Base-by-base conservation (phyloP, 2,329 filamentous ascomycete genomes). In the Penicillium thymicola region DNA sequence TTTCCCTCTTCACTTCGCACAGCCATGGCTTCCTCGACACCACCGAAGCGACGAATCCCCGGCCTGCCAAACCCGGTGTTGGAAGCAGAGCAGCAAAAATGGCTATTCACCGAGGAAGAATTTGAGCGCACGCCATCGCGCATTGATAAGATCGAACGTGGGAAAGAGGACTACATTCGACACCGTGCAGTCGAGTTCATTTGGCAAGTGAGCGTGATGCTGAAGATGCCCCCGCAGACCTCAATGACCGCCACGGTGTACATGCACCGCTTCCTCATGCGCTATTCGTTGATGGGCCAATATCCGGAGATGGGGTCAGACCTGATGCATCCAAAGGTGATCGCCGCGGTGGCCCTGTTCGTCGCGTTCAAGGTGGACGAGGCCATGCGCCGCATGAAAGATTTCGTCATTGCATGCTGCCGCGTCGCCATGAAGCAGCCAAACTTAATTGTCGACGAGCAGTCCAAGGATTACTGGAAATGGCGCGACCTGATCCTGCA, bases 171-270 rank as follows among this genome's bases (percentile, higher is more conserved):
- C 60, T 82, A 89, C 62, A 82, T 89, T 57, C 85, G 94, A 54
- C 88, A 89, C 59, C 97, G 97, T 73, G 93, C 94, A 45, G 88
- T 97, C 70, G 96, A 96, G 73, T 99, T 99, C 76, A 96, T 99
- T 67, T 88, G 91, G 61, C 92, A 97, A 74, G 91, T 93, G 43
- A 94, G 93, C 62, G 90, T 59, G 55, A 62, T 65, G 62, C 57
- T 68, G 3, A 61, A 55, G 57, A 67, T 70, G 62, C 60, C 58
- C 30, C 67, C 63, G 42, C 68, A 67, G 57, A 97, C 94, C 0
- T 81, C 99, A 41, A 92, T 89, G 75, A 95, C 95, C 0, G 94
- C 94, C 0, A 89, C 90, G 18, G 89, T 96, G 42, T 97, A 96
- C 78, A 92, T 99, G 73, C 93, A 99, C 74, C 86, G 94, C 32